A percentile compares a stretch with the other conserved stretches of the same genome.
Conservation (phyloP, 805 yeast genomes). For the Nakazawaea wickerhamii region DNA sequence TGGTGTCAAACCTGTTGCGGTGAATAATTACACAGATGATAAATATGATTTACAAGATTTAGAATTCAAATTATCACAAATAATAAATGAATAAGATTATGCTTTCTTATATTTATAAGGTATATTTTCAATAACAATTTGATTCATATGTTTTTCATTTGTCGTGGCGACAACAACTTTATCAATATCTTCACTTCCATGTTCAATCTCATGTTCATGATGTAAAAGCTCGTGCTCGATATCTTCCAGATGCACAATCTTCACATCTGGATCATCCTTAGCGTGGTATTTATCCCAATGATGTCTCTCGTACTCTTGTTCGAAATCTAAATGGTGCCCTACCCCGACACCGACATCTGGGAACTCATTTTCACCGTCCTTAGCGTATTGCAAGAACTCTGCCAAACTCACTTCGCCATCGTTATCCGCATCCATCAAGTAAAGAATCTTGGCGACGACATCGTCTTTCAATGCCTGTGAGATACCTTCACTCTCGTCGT, state of each 20-base stretch:
- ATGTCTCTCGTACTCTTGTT: slow-evolving; percentile 87
- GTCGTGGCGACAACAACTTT: slow-evolving; percentile 31
- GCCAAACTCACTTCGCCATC: slow-evolving; percentile 61
- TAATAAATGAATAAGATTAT: slow-evolving; percentile 11
- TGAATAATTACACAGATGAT: slow-evolving; percentile 23
- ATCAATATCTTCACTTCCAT: slow-evolving; percentile 30
- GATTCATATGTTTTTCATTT: slow-evolving; percentile 31
- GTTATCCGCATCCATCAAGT: slow-evolving; percentile 55
- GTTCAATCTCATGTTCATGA: slow-evolving; percentile 82
- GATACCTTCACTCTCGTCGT: slow-evolving; percentile 57
- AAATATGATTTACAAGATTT: slow-evolving; percentile 40
- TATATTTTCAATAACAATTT: slow-evolving; percentile 30
- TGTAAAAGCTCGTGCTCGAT: slow-evolving; percentile 81
- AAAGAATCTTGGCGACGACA: slow-evolving; percentile 52
- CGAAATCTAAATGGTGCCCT: slow-evolving; percentile 93
- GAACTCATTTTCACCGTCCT: slow-evolving; percentile 55
- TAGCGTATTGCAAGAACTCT: slow-evolving; percentile 64
- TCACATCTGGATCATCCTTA: slow-evolving; percentile 77
- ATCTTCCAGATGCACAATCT: slow-evolving; percentile 79
- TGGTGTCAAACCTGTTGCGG: slow-evolving; percentile 45
- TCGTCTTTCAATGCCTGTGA: slow-evolving; percentile 48
- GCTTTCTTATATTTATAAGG: slow-evolving; percentile 28
- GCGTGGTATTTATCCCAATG: slow-evolving; percentile 85
- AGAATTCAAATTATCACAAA: slow-evolving; percentile 22
- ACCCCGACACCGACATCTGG: slow-evolving; percentile 94